Evolutionary conservation across 257 asterid genomes (phyloP).

Genomic region (Salvia rosmarinus): DNA sequence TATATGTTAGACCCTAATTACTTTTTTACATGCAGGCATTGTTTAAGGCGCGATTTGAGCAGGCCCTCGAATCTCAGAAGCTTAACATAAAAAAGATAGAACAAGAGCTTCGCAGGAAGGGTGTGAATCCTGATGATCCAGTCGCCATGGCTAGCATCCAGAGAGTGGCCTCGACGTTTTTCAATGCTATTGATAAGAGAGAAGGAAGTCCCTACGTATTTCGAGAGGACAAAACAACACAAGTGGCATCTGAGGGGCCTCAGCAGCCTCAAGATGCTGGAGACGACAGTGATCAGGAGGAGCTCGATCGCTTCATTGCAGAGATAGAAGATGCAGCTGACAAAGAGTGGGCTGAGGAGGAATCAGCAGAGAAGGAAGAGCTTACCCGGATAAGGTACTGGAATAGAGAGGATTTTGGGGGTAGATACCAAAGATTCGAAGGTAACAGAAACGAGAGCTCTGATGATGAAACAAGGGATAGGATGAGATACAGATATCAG

Average conservation of each 20-base stretch:
- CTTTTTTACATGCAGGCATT: conserved; percentile 65
- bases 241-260: conserved; percentile 38
- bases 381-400: conserved; percentile 62
- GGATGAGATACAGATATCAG: conserved; percentile 51
- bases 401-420: conserved; percentile 70
- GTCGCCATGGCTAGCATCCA: conserved; percentile 98
- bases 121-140: conserved; percentile 94
- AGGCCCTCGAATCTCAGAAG: conserved; percentile 95
- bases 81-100: conserved; percentile 88
- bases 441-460: conserved; percentile 50
- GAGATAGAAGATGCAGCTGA: conserved; percentile 98
- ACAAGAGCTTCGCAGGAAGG: conserved; percentile 88
- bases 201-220: conserved; percentile 91
- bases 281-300: conserved; percentile 96
- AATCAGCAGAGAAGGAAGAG: conserved; percentile 89
- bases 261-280: conserved; percentile 53
- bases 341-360: conserved; percentile 95
- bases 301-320: conserved; percentile 91
- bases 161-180: conserved; percentile 96
- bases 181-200: conserved; percentile 91
- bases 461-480: conserved; percentile 52
- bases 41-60: conserved; percentile 94
- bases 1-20: conserved; percentile 19
- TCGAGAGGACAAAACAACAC: conserved; percentile 55
- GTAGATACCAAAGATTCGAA: conserved; percentile 57